These are phyloP conservation scores for Cupressus sempervirens DNA, from an alignment of 75 land plant species.

Conservation along the genomic window DNA sequence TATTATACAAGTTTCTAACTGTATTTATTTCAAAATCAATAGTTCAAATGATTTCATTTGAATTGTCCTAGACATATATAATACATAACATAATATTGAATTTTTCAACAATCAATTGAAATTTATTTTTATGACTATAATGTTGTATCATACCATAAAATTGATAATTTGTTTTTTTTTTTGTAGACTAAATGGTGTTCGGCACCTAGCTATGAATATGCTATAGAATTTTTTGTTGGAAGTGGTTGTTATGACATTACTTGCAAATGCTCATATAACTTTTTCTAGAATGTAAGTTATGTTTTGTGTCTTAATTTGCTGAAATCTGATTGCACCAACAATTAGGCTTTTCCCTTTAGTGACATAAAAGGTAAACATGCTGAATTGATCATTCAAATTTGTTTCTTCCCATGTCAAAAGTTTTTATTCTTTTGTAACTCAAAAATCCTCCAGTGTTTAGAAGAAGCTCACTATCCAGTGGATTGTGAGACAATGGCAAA, in stretches of 20 bases:
- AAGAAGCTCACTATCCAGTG: constrained; percentile 93
- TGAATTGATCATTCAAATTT: background rate
- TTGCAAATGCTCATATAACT: constrained; percentile 72
- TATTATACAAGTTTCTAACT: too few relatives aligned
- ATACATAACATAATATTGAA: too few relatives aligned
- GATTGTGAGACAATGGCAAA: constrained; percentile 86
- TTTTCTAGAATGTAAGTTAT: constrained; percentile 91
- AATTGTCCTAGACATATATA: too few relatives aligned
- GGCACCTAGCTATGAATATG: constrained; percentile 92
- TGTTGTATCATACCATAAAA: too few relatives aligned
- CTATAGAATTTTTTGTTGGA: constrained; percentile 71
- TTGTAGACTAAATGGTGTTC: constrained; percentile 98
- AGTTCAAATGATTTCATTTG: too few relatives aligned
- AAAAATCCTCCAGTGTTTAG: constrained; percentile 59
- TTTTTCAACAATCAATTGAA: too few relatives aligned
- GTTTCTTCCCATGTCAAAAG: background rate
- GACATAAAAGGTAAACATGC: background rate
- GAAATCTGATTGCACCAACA: background rate
- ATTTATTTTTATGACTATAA: too few relatives aligned
- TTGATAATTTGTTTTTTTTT: constrained; percentile 3
- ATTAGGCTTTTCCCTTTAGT: background rate
- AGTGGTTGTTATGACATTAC: constrained; percentile 67
- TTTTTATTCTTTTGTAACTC: background rate
- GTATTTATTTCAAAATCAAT: too few relatives aligned
- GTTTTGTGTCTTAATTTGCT: background rate